Evolutionary conservation across 805 yeast species (phyloP), one percentile per base, ranked within the genome.

Genomic region (Suhomyces prunicola): DNA sequence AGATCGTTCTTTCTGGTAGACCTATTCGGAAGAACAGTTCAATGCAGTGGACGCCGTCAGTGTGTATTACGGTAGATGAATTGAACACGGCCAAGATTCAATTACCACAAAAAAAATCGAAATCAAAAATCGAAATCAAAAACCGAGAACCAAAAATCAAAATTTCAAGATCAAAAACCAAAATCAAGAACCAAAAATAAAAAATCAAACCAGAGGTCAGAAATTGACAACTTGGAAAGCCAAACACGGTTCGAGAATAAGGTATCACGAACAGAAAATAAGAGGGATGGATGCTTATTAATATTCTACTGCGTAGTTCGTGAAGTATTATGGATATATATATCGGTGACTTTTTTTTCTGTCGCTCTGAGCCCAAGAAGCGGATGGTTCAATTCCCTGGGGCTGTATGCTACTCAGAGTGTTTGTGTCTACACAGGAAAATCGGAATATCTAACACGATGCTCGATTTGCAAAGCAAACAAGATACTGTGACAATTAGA

Each of bases 401-500:
- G 27, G 4, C 27, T 6, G 5, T 6, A 13, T 13, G 45, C 22
- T 13, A 13, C 27, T 36, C 15, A 5, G 23, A 36, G 27, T 31
- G 48, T 46, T 47, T 26, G n/a, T 24, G 33, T 36, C 40, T 12
- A 22, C 46, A 26, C 12, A 39, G 50, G 33, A 42, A 22, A 31
- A 42, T 48, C 47, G 15, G 46, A 29, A 40, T 48, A 42, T 40
- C 31, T 40, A 24, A 39, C 13, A 22, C 23, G 51, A 47, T 48
- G 27, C 46, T 39, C 22, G 15, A 29, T 15, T 13, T 27, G 29
- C 42, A 26, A 48, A 48, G 51, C 51, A 48, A 48, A 42, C 26
- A 31, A 27, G 51, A 42, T 23, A 48, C 31, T 41, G 51, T 48
- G 26, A 48, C 51, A 48, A 42, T 22, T 48, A 48, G 46, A 48